Evolutionary conservation across 257 asterid species (phyloP).

Genomic region (Scutellaria minor): DNA sequence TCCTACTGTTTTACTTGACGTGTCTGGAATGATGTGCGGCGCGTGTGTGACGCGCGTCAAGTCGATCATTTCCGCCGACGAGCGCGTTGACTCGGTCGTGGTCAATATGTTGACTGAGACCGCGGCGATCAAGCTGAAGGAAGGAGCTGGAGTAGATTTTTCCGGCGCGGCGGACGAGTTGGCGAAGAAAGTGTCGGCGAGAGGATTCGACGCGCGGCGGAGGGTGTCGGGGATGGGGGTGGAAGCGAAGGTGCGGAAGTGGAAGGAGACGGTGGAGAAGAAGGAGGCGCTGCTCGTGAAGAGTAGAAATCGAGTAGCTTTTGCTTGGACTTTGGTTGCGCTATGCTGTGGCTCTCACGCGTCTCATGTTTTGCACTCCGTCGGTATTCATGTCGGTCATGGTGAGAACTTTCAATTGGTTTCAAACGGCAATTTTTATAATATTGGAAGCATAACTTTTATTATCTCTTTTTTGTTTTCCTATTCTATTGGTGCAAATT

Average conservation of each 20-base stretch:
- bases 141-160: constrained; percentile 39
- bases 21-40: constrained; percentile 98
- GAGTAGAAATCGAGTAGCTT: constrained; percentile 78
- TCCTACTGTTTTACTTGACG: constrained; percentile 69
- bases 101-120: constrained; percentile 94
- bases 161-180: constrained; percentile 59
- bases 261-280: constrained; percentile 85
- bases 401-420: constrained; percentile 49
- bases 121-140: constrained; percentile 84
- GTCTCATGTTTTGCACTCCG: constrained; percentile 81
- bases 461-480: not conserved
- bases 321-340: constrained; percentile 96
- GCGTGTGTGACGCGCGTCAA: constrained; percentile 91
- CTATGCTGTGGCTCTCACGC: constrained; percentile 93
- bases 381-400: constrained; percentile 86
- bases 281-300: constrained; percentile 78
- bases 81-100: constrained; percentile 84
- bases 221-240: constrained; percentile 81
- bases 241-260: constrained; percentile 82
- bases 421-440: not conserved
- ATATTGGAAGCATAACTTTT: not conserved
- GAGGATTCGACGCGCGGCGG: constrained; percentile 85
- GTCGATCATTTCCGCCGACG: constrained; percentile 74
- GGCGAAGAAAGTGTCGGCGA: constrained; percentile 68
- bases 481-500: not conserved